phyloP scores from a whole-genome alignment of 306 rosid genomes.

The Ziziphus jujuba region DNA sequence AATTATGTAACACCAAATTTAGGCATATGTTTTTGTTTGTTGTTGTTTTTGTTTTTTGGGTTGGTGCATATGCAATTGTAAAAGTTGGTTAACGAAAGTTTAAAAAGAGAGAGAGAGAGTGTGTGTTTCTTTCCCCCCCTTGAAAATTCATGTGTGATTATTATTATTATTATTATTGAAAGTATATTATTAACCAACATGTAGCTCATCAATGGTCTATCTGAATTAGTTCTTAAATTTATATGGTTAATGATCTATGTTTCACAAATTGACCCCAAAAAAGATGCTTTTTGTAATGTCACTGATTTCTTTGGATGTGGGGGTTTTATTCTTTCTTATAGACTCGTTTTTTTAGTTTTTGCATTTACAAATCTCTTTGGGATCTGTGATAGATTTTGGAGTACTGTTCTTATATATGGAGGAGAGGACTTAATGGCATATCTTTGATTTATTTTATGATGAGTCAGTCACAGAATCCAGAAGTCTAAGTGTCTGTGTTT shows the following conservation, averaged over 20 bases:
- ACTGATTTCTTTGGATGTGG: background rate
- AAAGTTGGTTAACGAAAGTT: no score
- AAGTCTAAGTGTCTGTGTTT: conserved; percentile 29
- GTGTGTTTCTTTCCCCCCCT: no score
- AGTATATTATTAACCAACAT: no score
- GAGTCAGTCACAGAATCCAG: conserved; percentile 32
- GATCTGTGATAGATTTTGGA: conserved; percentile 42
- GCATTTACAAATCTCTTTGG: conserved; percentile 27
- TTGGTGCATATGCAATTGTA: no score
- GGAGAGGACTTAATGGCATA: conserved; percentile 24
- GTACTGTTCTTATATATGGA: conserved; percentile 15
- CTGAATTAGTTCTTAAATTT: no score
- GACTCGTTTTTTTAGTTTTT: background rate
- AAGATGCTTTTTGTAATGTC: background rate
- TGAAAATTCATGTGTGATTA: no score
- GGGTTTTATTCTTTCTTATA: background rate
- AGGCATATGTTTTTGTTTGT: background rate
- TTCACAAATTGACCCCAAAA: background rate
- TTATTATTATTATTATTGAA: no score
- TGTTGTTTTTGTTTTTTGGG: background rate
- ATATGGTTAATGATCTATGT: no score
- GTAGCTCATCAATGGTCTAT: no score
- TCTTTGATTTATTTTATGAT: conserved; percentile 63
- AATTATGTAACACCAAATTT: background rate
- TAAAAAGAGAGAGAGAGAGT: no score